Evolutionary conservation across 345 rosid genomes (phyloP), one percentile per base, ranked within the genome.

Genomic region (Gossypium herbaceum): DNA sequence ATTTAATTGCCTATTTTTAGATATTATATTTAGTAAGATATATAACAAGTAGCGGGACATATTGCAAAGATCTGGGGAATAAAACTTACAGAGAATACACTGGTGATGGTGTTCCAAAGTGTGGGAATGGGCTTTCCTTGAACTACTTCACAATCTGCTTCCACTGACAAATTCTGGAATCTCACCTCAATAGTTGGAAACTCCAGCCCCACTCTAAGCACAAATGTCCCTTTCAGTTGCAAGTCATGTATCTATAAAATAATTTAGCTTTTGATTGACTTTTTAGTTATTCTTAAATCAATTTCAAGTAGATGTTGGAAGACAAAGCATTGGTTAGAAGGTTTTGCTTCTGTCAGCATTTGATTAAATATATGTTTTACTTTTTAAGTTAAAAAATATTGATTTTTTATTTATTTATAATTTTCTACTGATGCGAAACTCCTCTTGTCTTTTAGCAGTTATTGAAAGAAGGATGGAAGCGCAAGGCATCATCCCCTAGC

Each of bases 91-190:
- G 57, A 76, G 41, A 82, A 62, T 7, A 55, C 34, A 71, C 65
- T 50, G n/a, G 61, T 68, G 43, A 84, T 3, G 41, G 85, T 39
- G 78, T 82, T 86, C 83, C 84, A 82, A 19, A 82, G 82, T 10
- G 87, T 81, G 5, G 82, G 85, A 48, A 85, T 78, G 45, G 83
- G 75, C 74, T 73, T 74, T 12, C 88, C 86, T 59, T 81, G 79
- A 72, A 74, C 84, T 10, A 79, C 77, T 61, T 79, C 79, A 43
- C 71, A 73, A 15, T 82, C 81, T 57, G 87, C 85, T 69, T 84
- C 85, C 12, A 84, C 73, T 0, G 58, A 74, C 65, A 84, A 27
- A 59, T 82, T 76, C 29, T 75, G 68, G 67, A 74, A 84, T 44
- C 85, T 77, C 54, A 84, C 87, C 76, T 84, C 89, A 54, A 86